Evolutionary conservation across 345 rosid genomes (phyloP).

Genomic region (Sonneratia alba): DNA sequence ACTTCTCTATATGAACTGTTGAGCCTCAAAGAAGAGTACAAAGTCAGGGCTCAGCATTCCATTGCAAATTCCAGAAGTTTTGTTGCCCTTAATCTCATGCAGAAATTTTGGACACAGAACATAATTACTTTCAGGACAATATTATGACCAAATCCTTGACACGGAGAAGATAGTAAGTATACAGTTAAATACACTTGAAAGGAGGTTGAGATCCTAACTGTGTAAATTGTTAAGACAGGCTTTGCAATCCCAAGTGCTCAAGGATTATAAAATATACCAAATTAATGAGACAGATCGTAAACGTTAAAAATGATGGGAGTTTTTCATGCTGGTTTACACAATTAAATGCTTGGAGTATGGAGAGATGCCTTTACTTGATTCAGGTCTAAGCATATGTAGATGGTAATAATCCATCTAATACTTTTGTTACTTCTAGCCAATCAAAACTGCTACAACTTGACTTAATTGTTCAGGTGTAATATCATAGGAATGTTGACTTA

Average conservation of each 20-base stretch:
- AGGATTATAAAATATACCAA: background rate
- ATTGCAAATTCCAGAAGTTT: background rate
- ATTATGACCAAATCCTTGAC: too few relatives aligned
- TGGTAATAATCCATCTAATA: background rate
- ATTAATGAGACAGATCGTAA: background rate
- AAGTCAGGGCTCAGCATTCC: background rate
- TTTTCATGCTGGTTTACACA: background rate
- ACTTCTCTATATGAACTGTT: background rate
- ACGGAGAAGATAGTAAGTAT: too few relatives aligned
- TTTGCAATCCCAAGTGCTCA: background rate
- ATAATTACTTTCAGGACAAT: background rate
- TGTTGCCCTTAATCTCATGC: background rate
- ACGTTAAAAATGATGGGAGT: background rate
- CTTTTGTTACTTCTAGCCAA: background rate
- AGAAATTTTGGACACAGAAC: background rate
- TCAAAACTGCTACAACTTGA: background rate
- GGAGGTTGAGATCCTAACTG: too few relatives aligned
- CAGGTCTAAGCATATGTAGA: background rate
- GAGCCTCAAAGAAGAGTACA: background rate
- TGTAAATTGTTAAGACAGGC: background rate
- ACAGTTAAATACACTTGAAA: too few relatives aligned
- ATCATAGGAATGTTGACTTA: background rate
- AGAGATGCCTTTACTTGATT: background rate
- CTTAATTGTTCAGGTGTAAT: background rate
- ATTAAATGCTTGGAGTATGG: background rate